These are phyloP conservation scores for Oenanthe javanica DNA, from an alignment of 140 eudicot species.

Conservation along the genomic window DNA sequence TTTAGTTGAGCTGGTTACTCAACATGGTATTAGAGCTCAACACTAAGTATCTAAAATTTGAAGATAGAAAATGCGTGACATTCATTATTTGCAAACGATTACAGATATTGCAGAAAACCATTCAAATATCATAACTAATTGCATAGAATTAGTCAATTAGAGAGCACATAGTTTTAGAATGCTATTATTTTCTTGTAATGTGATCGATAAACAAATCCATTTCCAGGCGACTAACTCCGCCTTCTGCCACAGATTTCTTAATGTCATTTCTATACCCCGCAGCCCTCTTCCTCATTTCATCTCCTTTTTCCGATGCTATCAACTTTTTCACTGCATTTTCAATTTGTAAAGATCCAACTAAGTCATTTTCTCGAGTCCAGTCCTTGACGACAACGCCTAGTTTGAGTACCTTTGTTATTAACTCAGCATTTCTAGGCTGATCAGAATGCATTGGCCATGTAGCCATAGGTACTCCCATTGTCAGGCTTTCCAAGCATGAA, in stretches of 20 bases:
- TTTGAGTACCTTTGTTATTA: constrained; percentile 28
- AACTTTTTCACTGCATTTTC: constrained; percentile 21
- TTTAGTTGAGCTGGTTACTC: too few relatives aligned
- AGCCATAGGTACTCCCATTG: constrained; percentile 52
- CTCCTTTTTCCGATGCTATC: constrained; percentile 33
- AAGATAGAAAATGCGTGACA: neutral
- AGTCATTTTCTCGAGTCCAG: constrained; percentile 24
- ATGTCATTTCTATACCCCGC: constrained; percentile 24
- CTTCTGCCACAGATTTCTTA: constrained; percentile 28
- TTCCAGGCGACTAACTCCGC: constrained; percentile 32
- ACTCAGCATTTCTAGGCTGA: constrained; percentile 42
- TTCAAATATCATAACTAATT: too few relatives aligned
- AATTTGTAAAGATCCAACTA: constrained; percentile 23
- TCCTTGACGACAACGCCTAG: constrained; percentile 25
- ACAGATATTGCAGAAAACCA: neutral
- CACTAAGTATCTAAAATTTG: neutral
- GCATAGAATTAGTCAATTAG: neutral
- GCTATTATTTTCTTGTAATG: constrained; percentile 18
- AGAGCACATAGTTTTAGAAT: neutral
- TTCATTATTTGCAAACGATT: neutral
- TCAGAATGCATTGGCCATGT: constrained; percentile 59
- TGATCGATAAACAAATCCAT: constrained; percentile 31
- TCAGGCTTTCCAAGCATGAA: constrained; percentile 40
- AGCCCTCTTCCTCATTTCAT: constrained; percentile 27
- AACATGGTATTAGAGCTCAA: too few relatives aligned